Base-by-base conservation (phyloP, 192 early-diverging fungal species). In the Powellomyces hirtus region DNA sequence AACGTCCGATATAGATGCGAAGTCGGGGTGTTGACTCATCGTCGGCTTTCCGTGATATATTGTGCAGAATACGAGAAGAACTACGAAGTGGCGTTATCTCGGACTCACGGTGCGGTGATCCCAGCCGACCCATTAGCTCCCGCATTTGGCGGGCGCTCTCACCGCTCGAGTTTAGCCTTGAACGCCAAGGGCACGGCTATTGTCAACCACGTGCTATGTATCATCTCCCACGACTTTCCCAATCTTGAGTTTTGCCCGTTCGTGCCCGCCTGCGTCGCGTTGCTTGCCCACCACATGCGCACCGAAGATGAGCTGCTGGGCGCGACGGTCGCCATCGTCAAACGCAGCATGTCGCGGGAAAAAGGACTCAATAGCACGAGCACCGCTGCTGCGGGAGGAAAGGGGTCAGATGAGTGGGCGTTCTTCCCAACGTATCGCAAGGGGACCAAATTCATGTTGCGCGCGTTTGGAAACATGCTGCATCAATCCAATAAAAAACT, bases 211-310 rank as follows among this genome's bases (percentile, higher is more conserved):
- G 36, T 81, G 26, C 64, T 79, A 14, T 81, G 77, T 59, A 74
- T 79, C 45, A 50, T 81, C 5, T 42, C 62, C 14, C 66, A 81
- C 58, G 79, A 81, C 42, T 81, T 76, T 57, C 79, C 79, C 27
- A 71, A 72, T 13, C 53, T 81, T 8, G 79, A 81, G 45, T 81
- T 64, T 52, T 77, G 77, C 49, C 79, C 79, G 37, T 76, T 79
- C 27, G 36, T 81, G 1, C 64, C 77, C 16, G 57, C 73, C 11
- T 45, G 77, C 35, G 53, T 71, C 0, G 59, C 59, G 11, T 63
- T 81, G 4, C 52, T 81, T 1, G 68, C 62, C 33, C 79, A 81
- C 38, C 77, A 79, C 62, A 73, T 79, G 67, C 40, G 63, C 13
- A 38, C 26, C 33, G 52, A 53, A 20, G 74, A 81, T 44, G 77